Conservation (phyloP, 2,329 filamentous ascomycete species). For the Beauveria scarabaeidicola region DNA sequence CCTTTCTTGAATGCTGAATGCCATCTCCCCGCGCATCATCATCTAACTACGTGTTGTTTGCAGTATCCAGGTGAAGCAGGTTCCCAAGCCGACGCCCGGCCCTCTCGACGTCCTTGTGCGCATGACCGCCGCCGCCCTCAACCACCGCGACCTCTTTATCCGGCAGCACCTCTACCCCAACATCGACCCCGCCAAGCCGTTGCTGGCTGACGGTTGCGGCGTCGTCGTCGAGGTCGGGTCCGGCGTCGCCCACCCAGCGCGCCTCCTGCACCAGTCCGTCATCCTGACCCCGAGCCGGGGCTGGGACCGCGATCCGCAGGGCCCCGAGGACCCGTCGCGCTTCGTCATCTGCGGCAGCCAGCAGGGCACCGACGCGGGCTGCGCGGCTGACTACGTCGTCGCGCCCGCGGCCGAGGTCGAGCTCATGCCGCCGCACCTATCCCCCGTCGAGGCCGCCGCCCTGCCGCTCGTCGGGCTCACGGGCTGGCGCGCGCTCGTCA, state of each 20-base stretch:
- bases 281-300: slow-evolving; percentile 70
- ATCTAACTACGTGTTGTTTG: neutral
- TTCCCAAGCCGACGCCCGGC: slow-evolving; percentile 55
- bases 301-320: slow-evolving; percentile 64
- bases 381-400: slow-evolving; percentile 63
- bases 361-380: slow-evolving; percentile 52
- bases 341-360: slow-evolving; percentile 66
- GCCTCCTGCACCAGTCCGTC: slow-evolving; percentile 56
- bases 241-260: slow-evolving; percentile 23
- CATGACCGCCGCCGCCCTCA: slow-evolving; percentile 73
- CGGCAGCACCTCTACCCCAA: slow-evolving; percentile 86
- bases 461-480: slow-evolving; percentile 80
- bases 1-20: neutral
- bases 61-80: slow-evolving; percentile 51
- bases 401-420: slow-evolving; percentile 68
- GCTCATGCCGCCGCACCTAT: slow-evolving; percentile 63
- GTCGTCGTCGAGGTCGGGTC: slow-evolving; percentile 58
- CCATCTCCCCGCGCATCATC: neutral
- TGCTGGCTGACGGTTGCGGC: slow-evolving; percentile 78
- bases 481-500: slow-evolving; percentile 76
- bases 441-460: slow-evolving; percentile 67
- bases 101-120: slow-evolving; percentile 64
- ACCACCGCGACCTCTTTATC: slow-evolving; percentile 93
- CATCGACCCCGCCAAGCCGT: slow-evolving; percentile 67
- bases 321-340: slow-evolving; percentile 55